Evolutionary conservation across 257 asterid species (phyloP).

Genomic region (Leonotis leonurus): DNA sequence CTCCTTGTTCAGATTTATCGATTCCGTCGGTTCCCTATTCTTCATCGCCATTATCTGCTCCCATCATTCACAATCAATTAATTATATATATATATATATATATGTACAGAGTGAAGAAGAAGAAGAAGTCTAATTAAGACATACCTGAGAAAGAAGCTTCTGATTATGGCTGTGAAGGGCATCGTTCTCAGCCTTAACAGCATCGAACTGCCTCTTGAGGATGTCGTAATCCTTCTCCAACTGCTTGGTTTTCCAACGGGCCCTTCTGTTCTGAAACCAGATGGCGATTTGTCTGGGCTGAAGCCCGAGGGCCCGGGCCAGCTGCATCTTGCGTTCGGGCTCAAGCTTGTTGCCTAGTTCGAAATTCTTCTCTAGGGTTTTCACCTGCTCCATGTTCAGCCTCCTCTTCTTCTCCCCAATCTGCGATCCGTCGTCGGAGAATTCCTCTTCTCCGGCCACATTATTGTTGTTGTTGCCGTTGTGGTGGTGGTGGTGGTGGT

Average conservation of each 20-base stretch:
- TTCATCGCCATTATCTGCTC: slow-evolving; percentile 64
- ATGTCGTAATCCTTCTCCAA: slow-evolving; percentile 47
- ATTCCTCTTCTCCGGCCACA: slow-evolving; percentile 40
- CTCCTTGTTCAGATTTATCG: slow-evolving; percentile 90
- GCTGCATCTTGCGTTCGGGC: slow-evolving; percentile 59
- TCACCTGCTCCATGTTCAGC: slow-evolving; percentile 58
- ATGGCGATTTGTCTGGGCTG: slow-evolving; percentile 54
- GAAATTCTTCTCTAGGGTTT: slow-evolving; percentile 41
- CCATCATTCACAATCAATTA: too few relatives aligned
- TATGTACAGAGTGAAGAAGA: too few relatives aligned
- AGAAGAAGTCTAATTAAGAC: too few relatives aligned
- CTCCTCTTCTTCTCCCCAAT: slow-evolving; percentile 56
- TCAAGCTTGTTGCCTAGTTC: slow-evolving; percentile 53
- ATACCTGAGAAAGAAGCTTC: slow-evolving; percentile 52
- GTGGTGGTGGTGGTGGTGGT: neutral
- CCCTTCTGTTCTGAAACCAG: slow-evolving; percentile 53
- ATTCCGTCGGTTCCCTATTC: slow-evolving; percentile 82
- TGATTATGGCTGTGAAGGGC: slow-evolving; percentile 40
- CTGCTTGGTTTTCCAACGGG: slow-evolving; percentile 52
- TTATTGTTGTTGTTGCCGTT: neutral
- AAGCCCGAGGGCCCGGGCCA: slow-evolving; percentile 58
- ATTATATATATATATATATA: too few relatives aligned
- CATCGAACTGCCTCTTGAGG: slow-evolving; percentile 46
- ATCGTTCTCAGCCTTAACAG: slow-evolving; percentile 41
- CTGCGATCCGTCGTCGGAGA: slow-evolving; percentile 47